These are phyloP conservation scores for Boletus reticuloceps DNA, from an alignment of 768 basidiomycete genomes.

Conservation along the genomic window DNA sequence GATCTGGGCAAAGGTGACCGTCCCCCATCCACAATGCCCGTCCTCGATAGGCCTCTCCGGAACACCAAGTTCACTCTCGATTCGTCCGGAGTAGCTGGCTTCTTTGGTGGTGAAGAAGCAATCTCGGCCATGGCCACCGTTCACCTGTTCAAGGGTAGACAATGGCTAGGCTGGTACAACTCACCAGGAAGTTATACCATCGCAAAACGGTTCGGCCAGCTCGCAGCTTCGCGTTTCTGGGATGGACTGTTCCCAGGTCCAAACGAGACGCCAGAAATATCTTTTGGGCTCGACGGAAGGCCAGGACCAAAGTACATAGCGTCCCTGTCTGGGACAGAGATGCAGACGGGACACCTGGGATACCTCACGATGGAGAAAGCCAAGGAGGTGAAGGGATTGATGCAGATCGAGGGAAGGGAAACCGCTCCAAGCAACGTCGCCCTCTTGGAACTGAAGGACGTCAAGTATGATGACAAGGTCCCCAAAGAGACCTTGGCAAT, in stretches of 20 bases:
- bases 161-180: slow-evolving; percentile 38
- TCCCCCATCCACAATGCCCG: slow-evolving; percentile 14
- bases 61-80: slow-evolving; percentile 20
- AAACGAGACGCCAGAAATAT: slow-evolving; percentile 24
- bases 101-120: slow-evolving; percentile 39
- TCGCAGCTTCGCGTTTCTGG: slow-evolving; percentile 30
- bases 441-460: slow-evolving; percentile 20
- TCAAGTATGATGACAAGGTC: slow-evolving; percentile 13
- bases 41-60: slow-evolving; percentile 10
- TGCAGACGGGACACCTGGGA: slow-evolving; percentile 30
- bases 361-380: slow-evolving; percentile 24
- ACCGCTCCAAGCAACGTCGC: slow-evolving; percentile 21
- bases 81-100: slow-evolving; percentile 32
- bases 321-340: slow-evolving; percentile 27
- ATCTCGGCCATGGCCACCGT: slow-evolving; percentile 37
- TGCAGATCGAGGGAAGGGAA: slow-evolving; percentile 8
- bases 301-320: slow-evolving; percentile 27
- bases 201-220: slow-evolving; percentile 31
- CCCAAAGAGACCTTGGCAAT: not conserved
- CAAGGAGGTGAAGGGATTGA: not conserved
- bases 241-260: slow-evolving; percentile 32
- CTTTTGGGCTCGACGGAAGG: slow-evolving; percentile 30
- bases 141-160: slow-evolving; percentile 31
- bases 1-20: not conserved
- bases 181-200: slow-evolving; percentile 36